Percentiles rank a stretch among this genome's conserved stretches.
Evolutionary conservation across 1,284 basidiomycete species (phyloP).

Genomic region (Neonothopanus nambi): DNA sequence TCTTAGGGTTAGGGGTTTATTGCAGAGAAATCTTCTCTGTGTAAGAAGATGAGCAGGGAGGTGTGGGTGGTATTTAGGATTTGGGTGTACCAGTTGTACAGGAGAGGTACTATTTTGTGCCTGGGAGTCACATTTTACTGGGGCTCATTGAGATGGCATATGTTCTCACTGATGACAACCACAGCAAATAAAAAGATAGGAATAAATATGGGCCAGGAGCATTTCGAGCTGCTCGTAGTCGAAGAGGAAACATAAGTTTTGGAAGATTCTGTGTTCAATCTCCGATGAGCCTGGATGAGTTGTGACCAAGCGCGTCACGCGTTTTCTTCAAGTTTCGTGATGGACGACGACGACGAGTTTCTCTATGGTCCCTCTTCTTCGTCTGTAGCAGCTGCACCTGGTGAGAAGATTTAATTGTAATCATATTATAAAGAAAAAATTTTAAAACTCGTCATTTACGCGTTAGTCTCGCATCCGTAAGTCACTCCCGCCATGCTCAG

Average conservation of each 20-base stretch:
- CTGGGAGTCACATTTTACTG: slow-evolving; percentile 48
- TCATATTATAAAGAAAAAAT: slow-evolving; percentile 41
- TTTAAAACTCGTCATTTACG: too few relatives aligned
- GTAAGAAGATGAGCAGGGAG: slow-evolving; percentile 71
- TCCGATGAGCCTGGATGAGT: too few relatives aligned
- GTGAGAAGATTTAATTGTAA: slow-evolving; percentile 43
- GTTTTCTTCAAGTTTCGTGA: too few relatives aligned
- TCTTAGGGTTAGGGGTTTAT: too few relatives aligned
- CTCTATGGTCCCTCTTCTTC: slow-evolving; percentile 50
- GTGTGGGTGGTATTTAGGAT: slow-evolving; percentile 56
- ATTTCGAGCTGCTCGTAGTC: too few relatives aligned
- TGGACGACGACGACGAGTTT: slow-evolving; percentile 75
- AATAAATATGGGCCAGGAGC: too few relatives aligned
- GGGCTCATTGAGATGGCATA: slow-evolving; percentile 64
- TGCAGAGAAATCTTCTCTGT: slow-evolving; percentile 69
- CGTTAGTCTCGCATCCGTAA: slow-evolving; percentile 21
- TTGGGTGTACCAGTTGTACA: slow-evolving; percentile 72
- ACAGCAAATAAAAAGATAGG: too few relatives aligned
- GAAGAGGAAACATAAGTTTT: too few relatives aligned
- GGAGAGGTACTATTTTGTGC: slow-evolving; percentile 60
- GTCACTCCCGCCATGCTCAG: too few relatives aligned
- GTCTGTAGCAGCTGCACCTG: slow-evolving; percentile 35
- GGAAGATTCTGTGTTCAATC: too few relatives aligned
- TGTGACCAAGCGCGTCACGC: too few relatives aligned
- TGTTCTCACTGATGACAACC: slow-evolving; percentile 1